Evolutionary conservation across 2,329 filamentous ascomycete genomes (phyloP).

Genomic region (Elsinoe fawcettii): DNA sequence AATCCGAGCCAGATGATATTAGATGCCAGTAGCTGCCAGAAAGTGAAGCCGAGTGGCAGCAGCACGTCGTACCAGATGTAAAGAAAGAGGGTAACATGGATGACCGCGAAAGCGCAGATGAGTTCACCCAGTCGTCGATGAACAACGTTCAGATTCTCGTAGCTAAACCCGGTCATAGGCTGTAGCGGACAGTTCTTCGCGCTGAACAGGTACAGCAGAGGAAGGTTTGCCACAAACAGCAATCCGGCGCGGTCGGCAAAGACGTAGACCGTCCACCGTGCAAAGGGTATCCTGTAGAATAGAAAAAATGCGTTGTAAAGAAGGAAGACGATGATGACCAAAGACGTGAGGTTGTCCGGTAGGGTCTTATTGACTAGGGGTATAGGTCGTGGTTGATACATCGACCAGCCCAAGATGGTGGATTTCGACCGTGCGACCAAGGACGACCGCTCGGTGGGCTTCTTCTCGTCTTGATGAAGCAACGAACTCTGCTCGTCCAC

Average conservation of each 20-base stretch:
- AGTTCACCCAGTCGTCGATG: conserved; percentile 57
- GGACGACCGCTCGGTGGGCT: background rate
- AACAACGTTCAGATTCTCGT: conserved; percentile 59
- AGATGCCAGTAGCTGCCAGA: conserved; percentile 45
- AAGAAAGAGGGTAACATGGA: conserved; percentile 51
- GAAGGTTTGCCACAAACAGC: conserved; percentile 45
- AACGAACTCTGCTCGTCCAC: conserved; percentile 29
- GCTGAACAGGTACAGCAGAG: conserved; percentile 53
- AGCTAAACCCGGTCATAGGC: conserved; percentile 54
- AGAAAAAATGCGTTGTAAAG: conserved; percentile 52
- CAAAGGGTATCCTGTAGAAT: conserved; percentile 45
- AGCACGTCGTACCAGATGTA: conserved; percentile 48
- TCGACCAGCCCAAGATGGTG: conserved; percentile 29
- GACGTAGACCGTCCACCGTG: conserved; percentile 46
- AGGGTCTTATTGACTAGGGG: conserved; percentile 51
- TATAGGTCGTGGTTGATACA: conserved; percentile 52
- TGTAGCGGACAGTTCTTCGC: conserved; percentile 61
- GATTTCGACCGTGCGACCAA: background rate
- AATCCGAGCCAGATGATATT: conserved; percentile 49
- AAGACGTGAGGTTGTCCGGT: conserved; percentile 49
- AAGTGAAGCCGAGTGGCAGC: conserved; percentile 33
- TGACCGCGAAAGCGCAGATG: conserved; percentile 51
- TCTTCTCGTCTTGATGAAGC: conserved; percentile 21
- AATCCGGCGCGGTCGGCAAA: conserved; percentile 52
- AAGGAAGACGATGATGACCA: conserved; percentile 46